Conservation (phyloP, 2,329 filamentous ascomycete species). For the Ophiostoma fasciatum region DNA sequence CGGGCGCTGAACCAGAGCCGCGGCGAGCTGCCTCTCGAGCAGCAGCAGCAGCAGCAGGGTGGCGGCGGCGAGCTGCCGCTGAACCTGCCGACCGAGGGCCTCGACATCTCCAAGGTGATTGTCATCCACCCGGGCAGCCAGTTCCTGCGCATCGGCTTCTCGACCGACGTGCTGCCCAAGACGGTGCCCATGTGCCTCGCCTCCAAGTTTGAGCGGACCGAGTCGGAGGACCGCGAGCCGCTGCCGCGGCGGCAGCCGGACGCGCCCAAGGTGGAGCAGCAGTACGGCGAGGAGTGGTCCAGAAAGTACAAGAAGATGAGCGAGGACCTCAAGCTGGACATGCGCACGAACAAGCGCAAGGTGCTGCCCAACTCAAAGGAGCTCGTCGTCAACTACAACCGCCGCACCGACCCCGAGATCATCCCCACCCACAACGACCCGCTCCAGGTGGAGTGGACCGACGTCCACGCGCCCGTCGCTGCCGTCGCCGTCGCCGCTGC, state of each 20-base stretch:
- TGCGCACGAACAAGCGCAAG: constrained; percentile 87
- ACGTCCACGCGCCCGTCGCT: constrained; percentile 36
- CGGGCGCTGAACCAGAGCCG: constrained; percentile 60
- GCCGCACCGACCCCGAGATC: constrained; percentile 64
- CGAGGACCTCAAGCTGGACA: constrained; percentile 73
- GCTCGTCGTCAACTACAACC: constrained; percentile 86
- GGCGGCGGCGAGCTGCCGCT: constrained; percentile 32
- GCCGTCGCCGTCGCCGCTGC: not conserved
- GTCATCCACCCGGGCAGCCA: constrained; percentile 93
- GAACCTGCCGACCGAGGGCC: constrained; percentile 40
- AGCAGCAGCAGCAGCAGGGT: too few relatives aligned
- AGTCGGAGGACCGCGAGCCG: constrained; percentile 69
- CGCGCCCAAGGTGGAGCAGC: constrained; percentile 52
- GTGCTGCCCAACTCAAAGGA: constrained; percentile 97
- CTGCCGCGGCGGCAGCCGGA: constrained; percentile 58
- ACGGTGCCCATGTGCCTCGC: constrained; percentile 90
- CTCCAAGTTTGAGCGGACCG: constrained; percentile 59
- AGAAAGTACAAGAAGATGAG: constrained; percentile 70
- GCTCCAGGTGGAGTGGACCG: constrained; percentile 89
- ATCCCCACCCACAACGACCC: constrained; percentile 94
- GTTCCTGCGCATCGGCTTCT: constrained; percentile 84
- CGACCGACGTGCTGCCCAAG: constrained; percentile 90
- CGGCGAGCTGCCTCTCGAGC: constrained; percentile 47
- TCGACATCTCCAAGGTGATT: constrained; percentile 77
- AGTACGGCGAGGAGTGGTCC: constrained; percentile 71